Percentiles rank a stretch among this genome's conserved stretches.
phyloP scores from a whole-genome alignment of 2,329 filamentous ascomycete species.

The Ustulina deusta region DNA sequence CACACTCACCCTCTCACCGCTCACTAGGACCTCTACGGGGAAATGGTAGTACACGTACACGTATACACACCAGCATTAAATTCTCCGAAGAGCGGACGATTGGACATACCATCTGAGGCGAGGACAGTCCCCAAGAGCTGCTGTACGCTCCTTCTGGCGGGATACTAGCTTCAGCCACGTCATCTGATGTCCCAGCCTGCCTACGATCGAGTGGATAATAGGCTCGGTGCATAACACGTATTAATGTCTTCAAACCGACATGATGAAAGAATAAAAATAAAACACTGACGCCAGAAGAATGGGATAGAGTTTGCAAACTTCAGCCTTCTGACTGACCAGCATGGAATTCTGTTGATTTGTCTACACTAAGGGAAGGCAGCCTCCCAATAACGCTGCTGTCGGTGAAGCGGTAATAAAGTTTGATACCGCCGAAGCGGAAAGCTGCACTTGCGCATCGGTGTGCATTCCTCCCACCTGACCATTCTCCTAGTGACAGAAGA shows the following conservation, averaged over 20 bases:
- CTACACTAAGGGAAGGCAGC: not conserved
- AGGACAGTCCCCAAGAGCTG: conserved; percentile 18
- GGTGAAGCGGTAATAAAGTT: conserved; percentile 1
- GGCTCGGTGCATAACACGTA: not conserved
- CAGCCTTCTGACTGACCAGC: not conserved
- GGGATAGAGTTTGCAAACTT: not conserved
- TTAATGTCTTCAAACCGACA: not conserved
- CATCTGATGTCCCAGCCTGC: conserved; percentile 45
- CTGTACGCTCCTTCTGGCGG: conserved; percentile 30
- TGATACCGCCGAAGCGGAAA: not conserved
- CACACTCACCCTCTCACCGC: conserved; percentile 3
- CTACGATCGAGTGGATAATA: conserved; percentile 3
- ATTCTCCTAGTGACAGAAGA: not conserved
- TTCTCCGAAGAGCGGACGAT: conserved; percentile 39
- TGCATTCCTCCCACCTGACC: not conserved
- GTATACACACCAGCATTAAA: conserved; percentile 31
- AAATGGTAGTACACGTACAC: conserved; percentile 18
- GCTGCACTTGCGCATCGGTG: conserved; percentile 10
- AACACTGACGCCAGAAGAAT: not conserved
- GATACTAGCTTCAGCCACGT: conserved; percentile 44
- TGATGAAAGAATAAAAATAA: not conserved
- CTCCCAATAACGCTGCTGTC: not conserved
- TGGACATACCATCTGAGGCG: conserved; percentile 40
- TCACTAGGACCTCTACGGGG: conserved; percentile 13
- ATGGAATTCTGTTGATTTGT: not conserved